Evolutionary conservation across 345 rosid species (phyloP), one percentile per base, ranked within the genome.

Genomic region (Iberis pinnata): DNA sequence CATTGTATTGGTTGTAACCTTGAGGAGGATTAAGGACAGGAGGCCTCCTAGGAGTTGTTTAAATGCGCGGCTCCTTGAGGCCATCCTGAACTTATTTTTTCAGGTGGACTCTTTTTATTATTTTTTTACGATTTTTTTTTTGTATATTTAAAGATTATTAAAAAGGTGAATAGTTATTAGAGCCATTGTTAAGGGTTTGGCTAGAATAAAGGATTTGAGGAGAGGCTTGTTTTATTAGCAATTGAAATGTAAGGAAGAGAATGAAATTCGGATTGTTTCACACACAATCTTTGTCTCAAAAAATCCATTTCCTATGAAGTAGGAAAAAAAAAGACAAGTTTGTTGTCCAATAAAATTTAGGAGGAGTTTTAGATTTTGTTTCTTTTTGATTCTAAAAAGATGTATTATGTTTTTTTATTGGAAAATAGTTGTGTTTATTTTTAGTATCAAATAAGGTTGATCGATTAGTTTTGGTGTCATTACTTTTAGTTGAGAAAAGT

Each of bases 21-120:
- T 61, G 73, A 64, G 48, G 72, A 76, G 69, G 69, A 73, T 78
- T 70, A 76, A 65, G 73, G 81, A 80, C 82, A 76, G 75, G 83
- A 75, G 85, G 84, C 82, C 88, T 31, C n/a, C n/a, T n/a, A 68
- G 69, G 71, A 64, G 73, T 44, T 58, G 67, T 44, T 49, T 18
- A 31, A 41, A 54, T 12, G 65, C 43, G 57, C 18, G 45, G 69
- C 85, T 72, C 82, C 79, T 54, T 51, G 70, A 64, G 86, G 82
- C 83, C 82, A 83, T 80, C 83, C 83, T 74, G 78, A 50, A 54
- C 69, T 65, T 58, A 48, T 46, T 68, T 66, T 53, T 22, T 68
- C 67, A 60, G 58, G 72, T 60, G 9, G 54, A 48, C 44, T 54
- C 56, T 54, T 54, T 59, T 49, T 12, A 2, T 33, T 38, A 27